Percentiles rank a stretch among this genome's conserved stretches.
phyloP scores from a whole-genome alignment of 2,329 filamentous ascomycete species.

The Pseudogymnoascus sp. region DNA sequence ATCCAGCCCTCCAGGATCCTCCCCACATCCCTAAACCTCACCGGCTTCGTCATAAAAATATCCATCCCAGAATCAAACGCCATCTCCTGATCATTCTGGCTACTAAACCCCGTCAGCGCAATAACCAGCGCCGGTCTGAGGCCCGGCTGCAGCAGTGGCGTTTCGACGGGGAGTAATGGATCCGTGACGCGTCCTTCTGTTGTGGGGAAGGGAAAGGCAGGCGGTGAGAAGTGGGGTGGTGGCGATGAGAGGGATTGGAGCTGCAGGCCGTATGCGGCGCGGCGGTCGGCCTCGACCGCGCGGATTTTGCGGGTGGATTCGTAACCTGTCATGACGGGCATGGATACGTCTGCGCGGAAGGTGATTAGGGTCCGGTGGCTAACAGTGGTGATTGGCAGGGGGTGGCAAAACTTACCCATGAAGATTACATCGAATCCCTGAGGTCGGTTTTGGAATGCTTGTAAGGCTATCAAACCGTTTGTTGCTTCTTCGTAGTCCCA shows the following conservation, averaged over 20 bases:
- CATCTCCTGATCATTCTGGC: slow-evolving; percentile 38
- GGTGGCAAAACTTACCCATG: slow-evolving; percentile 33
- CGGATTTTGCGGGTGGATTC: slow-evolving; percentile 41
- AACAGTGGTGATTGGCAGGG: not conserved
- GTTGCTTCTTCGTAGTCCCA: slow-evolving; percentile 31
- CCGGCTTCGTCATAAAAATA: slow-evolving; percentile 45
- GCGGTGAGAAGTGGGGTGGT: not conserved
- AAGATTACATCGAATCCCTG: slow-evolving; percentile 35
- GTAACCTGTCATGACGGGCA: slow-evolving; percentile 46
- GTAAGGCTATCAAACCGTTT: slow-evolving; percentile 39
- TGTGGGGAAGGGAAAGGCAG: slow-evolving; percentile 11
- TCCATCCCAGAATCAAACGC: slow-evolving; percentile 45
- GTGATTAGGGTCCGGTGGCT: not conserved
- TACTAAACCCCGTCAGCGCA: slow-evolving; percentile 44
- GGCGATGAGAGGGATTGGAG: slow-evolving; percentile 14
- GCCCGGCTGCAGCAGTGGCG: slow-evolving; percentile 28
- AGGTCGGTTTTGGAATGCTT: slow-evolving; percentile 31
- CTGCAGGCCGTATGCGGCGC: slow-evolving; percentile 18
- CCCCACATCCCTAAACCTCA: slow-evolving; percentile 24
- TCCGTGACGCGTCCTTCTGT: not conserved
- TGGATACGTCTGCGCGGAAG: slow-evolving; percentile 39
- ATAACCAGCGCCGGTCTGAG: slow-evolving; percentile 35
- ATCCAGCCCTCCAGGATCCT: slow-evolving; percentile 20
- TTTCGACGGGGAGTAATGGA: not conserved
- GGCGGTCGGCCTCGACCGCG: slow-evolving; percentile 34